Base-by-base conservation (phyloP, 805 yeast species). In the Zygoascus biomembranicola region DNA sequence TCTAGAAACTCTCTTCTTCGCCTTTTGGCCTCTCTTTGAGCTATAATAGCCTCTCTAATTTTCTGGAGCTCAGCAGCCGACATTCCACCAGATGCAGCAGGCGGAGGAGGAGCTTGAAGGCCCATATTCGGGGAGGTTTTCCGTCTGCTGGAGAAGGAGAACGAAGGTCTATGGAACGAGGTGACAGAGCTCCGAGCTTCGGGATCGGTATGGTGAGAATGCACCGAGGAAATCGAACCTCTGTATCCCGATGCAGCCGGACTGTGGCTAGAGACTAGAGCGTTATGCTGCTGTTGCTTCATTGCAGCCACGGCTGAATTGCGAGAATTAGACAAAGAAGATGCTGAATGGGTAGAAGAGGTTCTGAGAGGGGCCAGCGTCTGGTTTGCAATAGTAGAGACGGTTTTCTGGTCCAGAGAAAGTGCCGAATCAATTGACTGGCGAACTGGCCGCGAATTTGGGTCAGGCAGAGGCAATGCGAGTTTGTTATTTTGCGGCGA, bases 1-100 rank as follows among this genome's bases (percentile, higher is more conserved):
- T 72, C 75, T 28, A 63, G 57, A 43, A 59, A 57, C 52, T 64
- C 66, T 8, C 63, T 51, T 31, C 65, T 50, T 47, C 60, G 59
- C 44, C 57, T 52, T 51, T 64, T 67, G 45, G 50, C 54, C 50
- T 63, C 69, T 35, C 68, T 59, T 58, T 61, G 64, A 2, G 66
- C 68, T 5, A 64, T 53, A 37, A 67, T 65, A 20, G 64, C 63
- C 37, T 65, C 67, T 42, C 63, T 57, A 57, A 61, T 56, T 32
- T 67, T 60, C 42, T 61, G 60, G 26, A 61, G 57, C 47, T 66
- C 70, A 20, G 43, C 51, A 19, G 52, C 45, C 20, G 47, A 18
- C 10, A 55, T 50, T 5, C 48, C 43, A 10, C 53, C 16, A 28
- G 23, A 16, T 43, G 53, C 26, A 47, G 39, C 2, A 19, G 49